A percentile compares a stretch with the other conserved stretches of the same genome.
Conservation (phyloP, 2,329 filamentous ascomycete genomes). For the Pestalotiopsis sp. region DNA sequence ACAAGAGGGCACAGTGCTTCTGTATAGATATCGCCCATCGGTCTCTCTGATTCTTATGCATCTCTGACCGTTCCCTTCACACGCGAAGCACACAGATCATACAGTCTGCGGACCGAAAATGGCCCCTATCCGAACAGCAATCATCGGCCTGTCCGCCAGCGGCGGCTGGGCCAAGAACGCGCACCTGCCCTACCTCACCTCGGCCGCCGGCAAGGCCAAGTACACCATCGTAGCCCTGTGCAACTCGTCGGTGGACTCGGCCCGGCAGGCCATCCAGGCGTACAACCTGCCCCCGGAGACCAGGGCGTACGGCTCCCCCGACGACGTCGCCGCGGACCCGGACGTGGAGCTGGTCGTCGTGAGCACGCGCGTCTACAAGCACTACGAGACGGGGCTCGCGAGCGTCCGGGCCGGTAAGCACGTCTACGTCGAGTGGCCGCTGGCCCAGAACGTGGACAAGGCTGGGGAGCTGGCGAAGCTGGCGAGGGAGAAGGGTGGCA, state of each 20-base stretch:
- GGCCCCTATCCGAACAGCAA: conserved; percentile 54
- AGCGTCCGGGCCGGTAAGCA: conserved; percentile 53
- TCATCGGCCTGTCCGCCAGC: conserved; percentile 57
- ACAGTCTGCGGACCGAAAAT: conserved; percentile 27
- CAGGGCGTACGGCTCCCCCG: conserved; percentile 51
- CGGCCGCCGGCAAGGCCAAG: conserved; percentile 40
- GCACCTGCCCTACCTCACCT: conserved; percentile 62
- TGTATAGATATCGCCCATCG: background rate
- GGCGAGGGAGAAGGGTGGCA: conserved; percentile 32
- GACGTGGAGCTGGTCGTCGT: conserved; percentile 57
- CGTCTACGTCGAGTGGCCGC: conserved; percentile 60
- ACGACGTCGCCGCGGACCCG: conserved; percentile 48
- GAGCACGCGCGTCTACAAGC: conserved; percentile 54
- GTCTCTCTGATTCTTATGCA: background rate
- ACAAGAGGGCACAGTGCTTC: background rate
- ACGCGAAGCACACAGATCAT: background rate
- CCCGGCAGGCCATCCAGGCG: conserved; percentile 41
- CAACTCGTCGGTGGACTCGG: conserved; percentile 49
- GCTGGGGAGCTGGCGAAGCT: conserved; percentile 41
- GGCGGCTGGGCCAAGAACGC: conserved; percentile 56
- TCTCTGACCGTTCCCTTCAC: background rate
- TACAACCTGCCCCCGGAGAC: conserved; percentile 43
- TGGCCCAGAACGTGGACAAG: conserved; percentile 44
- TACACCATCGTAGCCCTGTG: conserved; percentile 54
- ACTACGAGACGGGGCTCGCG: conserved; percentile 47